Base-by-base conservation (phyloP, 257 asterid species). In the Scutellaria barbata region DNA sequence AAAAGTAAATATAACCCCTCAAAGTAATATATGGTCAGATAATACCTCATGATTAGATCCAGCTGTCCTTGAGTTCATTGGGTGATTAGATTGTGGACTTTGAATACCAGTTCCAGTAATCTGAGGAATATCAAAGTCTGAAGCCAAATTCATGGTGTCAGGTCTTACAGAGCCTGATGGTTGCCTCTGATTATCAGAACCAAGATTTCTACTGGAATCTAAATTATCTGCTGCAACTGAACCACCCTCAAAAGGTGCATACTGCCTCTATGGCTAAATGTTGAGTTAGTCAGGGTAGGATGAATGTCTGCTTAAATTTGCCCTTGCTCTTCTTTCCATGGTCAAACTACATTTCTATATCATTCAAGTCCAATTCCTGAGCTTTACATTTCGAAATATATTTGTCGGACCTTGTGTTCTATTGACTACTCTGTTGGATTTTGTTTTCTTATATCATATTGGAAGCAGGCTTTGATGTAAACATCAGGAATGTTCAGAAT, bases 201-300 rank as follows among this genome's bases (percentile, higher is more conserved):
- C 82, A 78, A 74, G 73, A 54, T 68, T 85, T 48, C 72, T 66
- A 62, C 47, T 79, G 68, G 90, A 71, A 66, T 80, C 82, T 59
- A 80, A 42, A 62, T 39, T 82, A 79, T 81, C 82, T 41, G 67
- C 64, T 66, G 81, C 74, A 64, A 95, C 99, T 71, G 96, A 80
- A 81, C 67, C 75, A 40, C 76, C 69, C 97, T 76, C 79, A 74
- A 78, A 75, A 71, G 82, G 79, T 95, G 85, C 99, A 95, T 65
- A 85, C 96, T 72, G 96, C 99, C 72, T 86, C 98, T 10, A 95
- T 92, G 99, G 89, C 90, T 76, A 85, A 92, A 95, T 80, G 85
- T 88, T 50, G 93, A 87, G 79, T 82, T 95, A 87, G 96, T 95
- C 77, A 88, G 80, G 96, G 99, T 95, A 88, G 56, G 89, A 75